Evolutionary conservation across 2,329 filamentous ascomycete genomes (phyloP).

Genomic region (Fusarium sp.): DNA sequence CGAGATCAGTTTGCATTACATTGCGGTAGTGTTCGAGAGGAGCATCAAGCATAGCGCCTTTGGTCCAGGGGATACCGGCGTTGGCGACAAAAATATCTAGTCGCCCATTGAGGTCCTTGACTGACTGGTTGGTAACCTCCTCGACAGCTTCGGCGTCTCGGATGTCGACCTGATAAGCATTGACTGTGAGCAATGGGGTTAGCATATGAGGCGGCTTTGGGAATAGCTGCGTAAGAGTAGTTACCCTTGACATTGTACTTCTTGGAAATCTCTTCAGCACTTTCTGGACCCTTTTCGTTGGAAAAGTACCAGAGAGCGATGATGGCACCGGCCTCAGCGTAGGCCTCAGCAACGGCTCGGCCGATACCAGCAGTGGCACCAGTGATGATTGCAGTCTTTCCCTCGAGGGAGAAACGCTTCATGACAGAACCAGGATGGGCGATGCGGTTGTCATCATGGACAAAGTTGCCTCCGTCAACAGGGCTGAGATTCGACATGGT

Average conservation of each 20-base stretch:
- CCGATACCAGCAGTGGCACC: constrained; percentile 77
- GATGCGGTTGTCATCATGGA: constrained; percentile 43
- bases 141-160: constrained; percentile 66
- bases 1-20: constrained; percentile 78
- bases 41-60: constrained; percentile 76
- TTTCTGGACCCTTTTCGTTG: constrained; percentile 72
- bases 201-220: constrained; percentile 17
- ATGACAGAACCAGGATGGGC: constrained; percentile 47
- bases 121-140: constrained; percentile 63
- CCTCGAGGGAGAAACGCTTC: constrained; percentile 72
- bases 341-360: constrained; percentile 71
- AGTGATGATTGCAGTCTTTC: constrained; percentile 77
- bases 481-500: constrained; percentile 45
- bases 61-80: constrained; percentile 79
- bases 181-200: constrained; percentile 59
- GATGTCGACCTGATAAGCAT: constrained; percentile 73
- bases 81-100: constrained; percentile 85
- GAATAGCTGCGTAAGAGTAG: constrained; percentile 26
- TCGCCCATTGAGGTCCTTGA: constrained; percentile 77
- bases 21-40: constrained; percentile 75
- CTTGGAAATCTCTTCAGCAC: constrained; percentile 72
- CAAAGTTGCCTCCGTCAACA: constrained; percentile 47
- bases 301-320: constrained; percentile 78
- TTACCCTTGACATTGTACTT: constrained; percentile 75
- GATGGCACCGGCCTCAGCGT: constrained; percentile 77